Conservation (phyloP, 139 green algal species). For the Coelastrella sp. region DNA sequence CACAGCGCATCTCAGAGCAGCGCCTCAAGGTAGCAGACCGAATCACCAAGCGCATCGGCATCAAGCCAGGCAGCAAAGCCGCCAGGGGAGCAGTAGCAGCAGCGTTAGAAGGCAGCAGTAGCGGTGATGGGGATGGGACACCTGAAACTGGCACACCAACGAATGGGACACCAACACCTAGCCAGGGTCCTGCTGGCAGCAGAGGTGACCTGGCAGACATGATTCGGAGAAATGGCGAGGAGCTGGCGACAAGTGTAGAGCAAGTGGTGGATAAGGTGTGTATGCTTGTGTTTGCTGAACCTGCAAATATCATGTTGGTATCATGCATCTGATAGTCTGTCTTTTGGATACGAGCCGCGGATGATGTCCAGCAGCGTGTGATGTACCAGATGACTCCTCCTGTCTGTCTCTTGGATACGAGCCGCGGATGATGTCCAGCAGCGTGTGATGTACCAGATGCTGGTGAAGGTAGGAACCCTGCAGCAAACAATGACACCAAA, state of each 20-base stretch:
- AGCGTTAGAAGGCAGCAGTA: constrained; percentile 39
- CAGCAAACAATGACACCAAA: too few relatives aligned
- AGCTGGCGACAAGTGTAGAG: constrained; percentile 78
- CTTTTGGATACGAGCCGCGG: too few relatives aligned
- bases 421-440: too few relatives aligned
- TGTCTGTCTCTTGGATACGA: too few relatives aligned
- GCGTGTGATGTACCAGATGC: too few relatives aligned
- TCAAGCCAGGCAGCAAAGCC: not conserved
- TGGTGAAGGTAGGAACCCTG: too few relatives aligned
- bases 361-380: too few relatives aligned
- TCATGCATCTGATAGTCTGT: too few relatives aligned
- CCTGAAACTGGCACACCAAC: not conserved
- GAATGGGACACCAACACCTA: not conserved
- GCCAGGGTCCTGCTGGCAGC: not conserved
- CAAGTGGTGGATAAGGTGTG: constrained; percentile 76
- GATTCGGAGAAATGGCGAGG: constrained; percentile 70
- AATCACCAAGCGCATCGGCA: constrained; percentile 64
- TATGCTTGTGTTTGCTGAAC: not conserved
- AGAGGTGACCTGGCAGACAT: constrained; percentile 59
- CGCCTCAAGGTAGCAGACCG: constrained; percentile 69
- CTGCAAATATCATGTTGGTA: too few relatives aligned
- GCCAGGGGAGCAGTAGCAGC: not conserved
- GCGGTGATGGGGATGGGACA: constrained; percentile 13
- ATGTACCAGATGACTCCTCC: too few relatives aligned
- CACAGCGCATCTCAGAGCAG: constrained; percentile 73